Percentiles rank a stretch among this genome's conserved stretches.
These are phyloP conservation scores for Brettanomyces naardenensis DNA, from an alignment of 805 yeast species.

Conservation along the genomic window DNA sequence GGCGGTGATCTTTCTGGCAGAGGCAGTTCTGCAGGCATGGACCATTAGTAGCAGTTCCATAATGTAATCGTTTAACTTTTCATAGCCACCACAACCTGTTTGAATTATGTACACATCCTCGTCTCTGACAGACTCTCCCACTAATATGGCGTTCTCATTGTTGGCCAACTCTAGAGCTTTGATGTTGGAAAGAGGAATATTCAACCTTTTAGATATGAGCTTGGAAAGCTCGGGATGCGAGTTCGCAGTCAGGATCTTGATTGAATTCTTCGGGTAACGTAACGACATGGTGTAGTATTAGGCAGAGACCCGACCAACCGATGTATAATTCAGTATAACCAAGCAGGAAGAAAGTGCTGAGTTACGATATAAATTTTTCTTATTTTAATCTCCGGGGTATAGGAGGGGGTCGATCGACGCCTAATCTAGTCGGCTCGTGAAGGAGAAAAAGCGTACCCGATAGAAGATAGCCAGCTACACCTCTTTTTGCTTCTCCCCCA, in stretches of 20 bases:
- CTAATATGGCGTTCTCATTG: constrained; percentile 68
- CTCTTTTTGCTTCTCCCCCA: no score
- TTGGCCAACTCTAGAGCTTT: constrained; percentile 76
- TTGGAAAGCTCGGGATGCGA: constrained; percentile 83
- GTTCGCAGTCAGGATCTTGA: constrained; percentile 51
- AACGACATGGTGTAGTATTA: constrained; percentile 23
- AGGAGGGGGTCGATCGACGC: no score
- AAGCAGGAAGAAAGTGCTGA: no score
- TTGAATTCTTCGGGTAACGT: constrained; percentile 32
- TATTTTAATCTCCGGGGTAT: no score
- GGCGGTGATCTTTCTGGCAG: constrained; percentile 77
- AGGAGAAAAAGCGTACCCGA: no score
- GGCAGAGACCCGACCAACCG: no score
- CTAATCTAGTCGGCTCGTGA: no score
- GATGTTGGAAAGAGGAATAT: constrained; percentile 62
- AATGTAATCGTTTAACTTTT: constrained; percentile 67
- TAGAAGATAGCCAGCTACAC: no score
- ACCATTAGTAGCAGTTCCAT: constrained; percentile 71
- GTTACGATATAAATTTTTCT: no score
- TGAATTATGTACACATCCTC: constrained; percentile 78
- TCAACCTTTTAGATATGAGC: constrained; percentile 57
- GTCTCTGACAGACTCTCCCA: constrained; percentile 78
- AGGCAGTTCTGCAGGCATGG: constrained; percentile 75
- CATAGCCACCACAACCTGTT: constrained; percentile 48
- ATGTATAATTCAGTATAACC: no score